Conservation (phyloP, 75 land plant genomes). For the Selaginella moellendorffii region DNA sequence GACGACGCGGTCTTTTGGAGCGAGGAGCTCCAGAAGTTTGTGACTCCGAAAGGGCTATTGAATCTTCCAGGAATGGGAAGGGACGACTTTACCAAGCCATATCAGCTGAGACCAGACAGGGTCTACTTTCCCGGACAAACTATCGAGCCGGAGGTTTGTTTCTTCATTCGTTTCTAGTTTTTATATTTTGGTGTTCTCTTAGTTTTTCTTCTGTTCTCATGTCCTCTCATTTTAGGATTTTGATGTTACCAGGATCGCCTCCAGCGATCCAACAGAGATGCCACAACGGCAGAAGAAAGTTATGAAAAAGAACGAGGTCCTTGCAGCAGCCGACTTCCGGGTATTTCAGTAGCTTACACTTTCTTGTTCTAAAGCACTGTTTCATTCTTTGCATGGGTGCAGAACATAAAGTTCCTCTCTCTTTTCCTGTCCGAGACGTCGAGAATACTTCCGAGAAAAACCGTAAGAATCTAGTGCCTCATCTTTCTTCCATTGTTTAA, state of each 20-base stretch:
- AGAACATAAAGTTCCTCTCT: constrained; percentile 21
- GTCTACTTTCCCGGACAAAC: constrained; percentile 25
- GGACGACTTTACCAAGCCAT: constrained; percentile 17
- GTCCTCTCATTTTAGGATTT: neutral
- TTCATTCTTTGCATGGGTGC: neutral
- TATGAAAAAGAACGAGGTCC: constrained; percentile 12
- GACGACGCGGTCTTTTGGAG: constrained; percentile 5
- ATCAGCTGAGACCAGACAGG: constrained; percentile 22
- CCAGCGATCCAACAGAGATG: neutral
- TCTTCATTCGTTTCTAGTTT: neutral
- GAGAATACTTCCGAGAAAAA: constrained; percentile 20
- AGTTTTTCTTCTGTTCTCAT: neutral
- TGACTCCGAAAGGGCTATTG: neutral
- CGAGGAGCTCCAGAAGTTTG: constrained; percentile 6
- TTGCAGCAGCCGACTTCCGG: constrained; percentile 21
- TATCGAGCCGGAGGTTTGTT: constrained; percentile 16
- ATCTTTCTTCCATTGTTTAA: neutral
- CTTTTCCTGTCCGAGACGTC: constrained; percentile 23
- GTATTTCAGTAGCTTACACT: neutral
- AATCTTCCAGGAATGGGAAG: constrained; percentile 4
- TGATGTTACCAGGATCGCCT: constrained; percentile 2
- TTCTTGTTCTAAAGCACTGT: neutral
- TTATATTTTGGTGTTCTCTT: neutral
- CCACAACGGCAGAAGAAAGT: neutral
- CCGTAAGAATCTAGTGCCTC: neutral